Evolutionary conservation across 495 filamentous ascomycete species (phyloP).

Genomic region (Stereocaulon alpinum): DNA sequence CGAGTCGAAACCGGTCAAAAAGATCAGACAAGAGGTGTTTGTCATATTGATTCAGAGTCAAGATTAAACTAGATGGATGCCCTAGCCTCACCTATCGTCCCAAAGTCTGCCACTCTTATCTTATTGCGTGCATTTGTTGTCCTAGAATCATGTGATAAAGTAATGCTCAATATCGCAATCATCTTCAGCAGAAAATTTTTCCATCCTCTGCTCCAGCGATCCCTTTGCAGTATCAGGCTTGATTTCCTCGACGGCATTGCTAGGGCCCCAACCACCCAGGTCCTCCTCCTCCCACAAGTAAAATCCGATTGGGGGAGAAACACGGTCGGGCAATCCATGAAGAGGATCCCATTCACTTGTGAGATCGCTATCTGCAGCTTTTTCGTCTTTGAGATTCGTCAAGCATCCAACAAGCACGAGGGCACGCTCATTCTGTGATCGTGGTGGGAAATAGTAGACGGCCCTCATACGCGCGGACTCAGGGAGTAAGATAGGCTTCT

Average conservation of each 20-base stretch:
- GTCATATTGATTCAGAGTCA: no score
- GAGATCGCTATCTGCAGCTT: not conserved
- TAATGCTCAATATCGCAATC: not conserved
- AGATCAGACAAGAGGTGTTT: no score
- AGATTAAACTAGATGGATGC: no score
- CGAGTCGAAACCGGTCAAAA: no score
- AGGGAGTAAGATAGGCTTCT: not conserved
- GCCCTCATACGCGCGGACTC: not conserved
- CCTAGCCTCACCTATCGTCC: no score
- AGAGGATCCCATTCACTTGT: not conserved
- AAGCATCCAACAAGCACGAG: not conserved
- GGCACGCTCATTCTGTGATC: not conserved
- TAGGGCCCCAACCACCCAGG: conserved; percentile 7
- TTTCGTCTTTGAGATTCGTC: not conserved
- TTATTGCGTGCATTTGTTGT: no score
- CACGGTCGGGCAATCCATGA: not conserved
- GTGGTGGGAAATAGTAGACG: conserved; percentile 2
- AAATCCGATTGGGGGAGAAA: not conserved
- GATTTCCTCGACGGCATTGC: conserved; percentile 1
- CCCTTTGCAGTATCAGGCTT: conserved; percentile 3
- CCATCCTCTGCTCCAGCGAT: conserved; percentile 9
- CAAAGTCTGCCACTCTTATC: no score
- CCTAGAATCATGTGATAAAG: no score
- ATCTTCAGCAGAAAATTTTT: conserved; percentile 9
- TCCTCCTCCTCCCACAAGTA: conserved; percentile 1